Base-by-base conservation (phyloP, 2,329 filamentous ascomycete species). In the Geosmithia morbida region DNA sequence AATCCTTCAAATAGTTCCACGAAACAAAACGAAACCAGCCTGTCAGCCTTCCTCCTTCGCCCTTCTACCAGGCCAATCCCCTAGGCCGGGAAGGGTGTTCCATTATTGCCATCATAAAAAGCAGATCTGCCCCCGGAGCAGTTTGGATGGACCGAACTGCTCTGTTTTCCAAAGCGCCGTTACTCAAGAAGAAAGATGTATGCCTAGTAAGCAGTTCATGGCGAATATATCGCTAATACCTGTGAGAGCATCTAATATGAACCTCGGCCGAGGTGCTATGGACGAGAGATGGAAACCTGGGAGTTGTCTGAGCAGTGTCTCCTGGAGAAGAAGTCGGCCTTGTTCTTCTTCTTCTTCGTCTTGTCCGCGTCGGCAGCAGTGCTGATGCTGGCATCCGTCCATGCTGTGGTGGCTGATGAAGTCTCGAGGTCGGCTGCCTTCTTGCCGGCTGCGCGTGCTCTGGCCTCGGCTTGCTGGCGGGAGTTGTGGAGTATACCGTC, bases 351-450 rank as follows among this genome's bases (percentile, higher is more conserved):
- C 6, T 37, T 13, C 11, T 37, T 11, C 5, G 3, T 37, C 33
- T 7, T 37, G 33, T 37, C 33, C 6, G 10, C 33, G n/a, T n/a
- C n/a, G 11, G 11, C 14, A 16, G 10, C 11, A 11, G 6, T 11
- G 33, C 3, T 37, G 11, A 3, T 37, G 17, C 7, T 18, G 17
- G 4, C n/a, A 19, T 29, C 44, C 18, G 44, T n/a, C 22, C 22
- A 30, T 13, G 29, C 4, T 13, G 45, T 46, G 22, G 18, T 41
- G 7, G 42, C 17, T 37, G 45, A 46, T 6, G 20, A 55, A 17
- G 54, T 57, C 47, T 59, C 57, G 8, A 52, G 48, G 41, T 58
- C 50, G 13, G 30, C 45, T 41, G 48, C 30, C 19, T 51, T 54
- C 20, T 48, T 39, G 7, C 42, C 8, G 39, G 41, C 26, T 16